Percentiles rank a stretch among this genome's conserved stretches.
Conservation (phyloP, 1,139 yeast genomes). For the Yamadazyma mexicana region DNA sequence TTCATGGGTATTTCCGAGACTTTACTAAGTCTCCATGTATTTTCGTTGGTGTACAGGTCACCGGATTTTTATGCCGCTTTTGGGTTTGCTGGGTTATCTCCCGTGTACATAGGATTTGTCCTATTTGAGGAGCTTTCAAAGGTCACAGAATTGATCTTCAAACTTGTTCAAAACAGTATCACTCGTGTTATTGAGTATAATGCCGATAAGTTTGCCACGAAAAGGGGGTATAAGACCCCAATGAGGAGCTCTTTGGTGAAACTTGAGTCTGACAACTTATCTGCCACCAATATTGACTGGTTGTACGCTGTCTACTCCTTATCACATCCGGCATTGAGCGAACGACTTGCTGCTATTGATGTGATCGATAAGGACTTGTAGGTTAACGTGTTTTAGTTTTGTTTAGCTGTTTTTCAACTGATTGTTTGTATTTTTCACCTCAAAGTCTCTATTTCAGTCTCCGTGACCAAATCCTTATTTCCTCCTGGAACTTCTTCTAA, state of each 20-base stretch:
- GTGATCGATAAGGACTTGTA: not conserved
- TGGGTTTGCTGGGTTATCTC: constrained; percentile 6
- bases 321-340: constrained; percentile 10
- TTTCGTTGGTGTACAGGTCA: not conserved
- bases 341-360: constrained; percentile 8
- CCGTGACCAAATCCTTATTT: too few species aligned
- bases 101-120: constrained; percentile 5
- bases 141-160: constrained; percentile 2
- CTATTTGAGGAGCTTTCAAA: constrained; percentile 5
- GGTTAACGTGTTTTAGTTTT: too few species aligned
- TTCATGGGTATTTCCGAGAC: constrained; percentile 14
- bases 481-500: constrained; percentile 25
- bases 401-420: too few species aligned
- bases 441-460: too few species aligned
- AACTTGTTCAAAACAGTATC: constrained; percentile 2
- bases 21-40: not conserved
- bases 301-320: constrained; percentile 10
- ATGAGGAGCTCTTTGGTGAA: constrained; percentile 8
- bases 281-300: constrained; percentile 10
- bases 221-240: constrained; percentile 6
- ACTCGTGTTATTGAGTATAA: constrained; percentile 9
- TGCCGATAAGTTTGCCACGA: constrained; percentile 11
- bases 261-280: constrained; percentile 8
- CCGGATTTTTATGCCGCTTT: constrained; percentile 5
- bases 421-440: too few species aligned